Conservation (phyloP, 352 stramenopile genomes). For the Elongisporangium prolatum region DNA sequence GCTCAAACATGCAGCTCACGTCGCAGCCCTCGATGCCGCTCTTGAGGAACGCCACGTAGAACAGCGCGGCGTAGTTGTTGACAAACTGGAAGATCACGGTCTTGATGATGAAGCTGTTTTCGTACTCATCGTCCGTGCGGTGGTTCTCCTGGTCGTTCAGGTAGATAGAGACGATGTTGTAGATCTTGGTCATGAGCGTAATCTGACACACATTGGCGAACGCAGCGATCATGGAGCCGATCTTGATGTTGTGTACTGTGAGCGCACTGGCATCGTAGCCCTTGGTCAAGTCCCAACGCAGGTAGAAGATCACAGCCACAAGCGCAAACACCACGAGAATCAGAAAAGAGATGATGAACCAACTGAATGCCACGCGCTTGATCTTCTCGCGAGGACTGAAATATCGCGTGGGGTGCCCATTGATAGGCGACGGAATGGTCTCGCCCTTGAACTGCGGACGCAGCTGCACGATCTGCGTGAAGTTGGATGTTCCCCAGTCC, state of each 20-base stretch:
- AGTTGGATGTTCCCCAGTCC: constrained; percentile 79
- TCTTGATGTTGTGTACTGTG: constrained; percentile 54
- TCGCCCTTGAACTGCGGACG: constrained; percentile 76
- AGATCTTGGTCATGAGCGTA: constrained; percentile 91
- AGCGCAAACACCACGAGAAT: constrained; percentile 73
- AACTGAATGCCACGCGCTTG: constrained; percentile 71
- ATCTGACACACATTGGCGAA: constrained; percentile 77
- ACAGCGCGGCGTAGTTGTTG: constrained; percentile 93
- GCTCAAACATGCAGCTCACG: constrained; percentile 80
- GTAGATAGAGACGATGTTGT: constrained; percentile 81
- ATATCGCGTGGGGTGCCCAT: constrained; percentile 60
- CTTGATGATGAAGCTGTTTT: constrained; percentile 93
- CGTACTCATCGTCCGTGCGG: constrained; percentile 81
- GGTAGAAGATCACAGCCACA: constrained; percentile 72
- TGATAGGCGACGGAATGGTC: constrained; percentile 70
- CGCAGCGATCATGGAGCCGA: constrained; percentile 67
- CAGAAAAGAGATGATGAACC: constrained; percentile 72
- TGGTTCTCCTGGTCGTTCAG: constrained; percentile 94
- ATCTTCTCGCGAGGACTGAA: constrained; percentile 63
- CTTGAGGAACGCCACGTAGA: constrained; percentile 94
- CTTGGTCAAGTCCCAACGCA: constrained; percentile 71
- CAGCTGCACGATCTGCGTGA: constrained; percentile 58
- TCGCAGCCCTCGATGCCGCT: constrained; percentile 63
- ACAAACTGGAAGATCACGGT: constrained; percentile 95
- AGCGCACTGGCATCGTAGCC: constrained; percentile 50